Base-by-base conservation (phyloP, 78 protist species). In the Dictyostelium firmibasis region DNA sequence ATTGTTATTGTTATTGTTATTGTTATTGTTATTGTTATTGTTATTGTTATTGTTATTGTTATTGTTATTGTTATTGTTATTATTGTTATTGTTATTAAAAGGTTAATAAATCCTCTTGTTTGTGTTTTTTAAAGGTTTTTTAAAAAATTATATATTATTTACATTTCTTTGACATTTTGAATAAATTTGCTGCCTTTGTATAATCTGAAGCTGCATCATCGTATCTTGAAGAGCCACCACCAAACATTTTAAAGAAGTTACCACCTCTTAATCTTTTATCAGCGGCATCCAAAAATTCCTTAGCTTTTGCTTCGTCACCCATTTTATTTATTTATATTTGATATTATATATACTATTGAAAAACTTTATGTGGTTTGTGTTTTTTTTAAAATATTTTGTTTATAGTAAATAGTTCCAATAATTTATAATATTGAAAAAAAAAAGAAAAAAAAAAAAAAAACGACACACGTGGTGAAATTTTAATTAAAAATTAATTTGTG, bases 151-250 rank as follows among this genome's bases (percentile, higher is more conserved):
- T 64, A n/a, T 13, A 50, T 25, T 64, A 62, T 78, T 27, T 77
- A 81, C 94, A 96, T 36, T 92, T 84, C 86, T 96, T 96, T 50
- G 95, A 31, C 86, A 85, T 72, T 60, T 96, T 96, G 72, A 74
- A 96, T 53, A 75, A 33, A 36, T 85, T 91, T 35, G 84, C 96
- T 13, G 98, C 98, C 44, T 84, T 86, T 14, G 92, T 93, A n/a
- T 67, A 96, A 53, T 93, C 92, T 29, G 93, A 92, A 5, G 92
- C 92, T 20, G 98, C 95, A 29, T 88, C 97, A 11, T 96, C 98
- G 79, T 74, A 96, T 43, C 60, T 83, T 29, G 86, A 62, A 25
- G 83, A 60, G 44, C 94, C 81, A 62, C 93, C 93, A 23, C 84
- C 74, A 36, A 89, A 89, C 53, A 88, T 36, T 41, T 67, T 60